Evolutionary conservation across 225 moss, liverwort and hornwort species (phyloP).

Genomic region (Polytrichum formosum): DNA sequence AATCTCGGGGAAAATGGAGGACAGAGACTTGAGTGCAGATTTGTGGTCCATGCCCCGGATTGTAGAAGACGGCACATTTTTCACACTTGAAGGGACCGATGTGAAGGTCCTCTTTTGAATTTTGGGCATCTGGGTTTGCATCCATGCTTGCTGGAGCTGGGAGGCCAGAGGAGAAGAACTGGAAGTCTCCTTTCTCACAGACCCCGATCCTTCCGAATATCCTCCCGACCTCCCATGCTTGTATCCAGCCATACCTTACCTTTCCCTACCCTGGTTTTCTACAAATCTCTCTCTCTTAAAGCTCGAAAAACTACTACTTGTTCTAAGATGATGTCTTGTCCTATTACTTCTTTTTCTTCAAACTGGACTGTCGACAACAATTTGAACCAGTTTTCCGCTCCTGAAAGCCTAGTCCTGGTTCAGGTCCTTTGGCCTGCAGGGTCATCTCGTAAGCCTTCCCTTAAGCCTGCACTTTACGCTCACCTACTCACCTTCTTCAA

Average conservation of each 20-base stretch:
- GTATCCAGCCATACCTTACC: slow-evolving; percentile 43
- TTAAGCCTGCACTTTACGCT: too few species aligned
- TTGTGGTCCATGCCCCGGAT: slow-evolving; percentile 1
- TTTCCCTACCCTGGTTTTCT: background rate
- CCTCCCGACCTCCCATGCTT: slow-evolving; percentile 40
- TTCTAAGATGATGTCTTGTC: too few species aligned
- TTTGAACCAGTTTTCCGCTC: too few species aligned
- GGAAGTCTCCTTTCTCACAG: slow-evolving; percentile 5
- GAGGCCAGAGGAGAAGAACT: slow-evolving; percentile 31
- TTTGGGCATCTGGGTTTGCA: slow-evolving; percentile 55
- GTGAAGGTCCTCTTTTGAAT: slow-evolving; percentile 30
- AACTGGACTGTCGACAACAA: too few species aligned
- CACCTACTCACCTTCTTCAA: too few species aligned
- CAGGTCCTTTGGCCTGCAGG: too few species aligned
- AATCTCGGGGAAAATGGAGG: slow-evolving; percentile 50
- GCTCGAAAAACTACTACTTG: too few species aligned
- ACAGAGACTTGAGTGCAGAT: slow-evolving; percentile 43
- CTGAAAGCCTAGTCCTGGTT: too few species aligned
- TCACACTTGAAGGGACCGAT: slow-evolving; percentile 2
- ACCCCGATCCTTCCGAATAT: slow-evolving; percentile 26
- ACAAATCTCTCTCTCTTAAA: too few species aligned
- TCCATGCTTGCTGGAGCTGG: slow-evolving; percentile 59
- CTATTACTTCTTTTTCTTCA: too few species aligned
- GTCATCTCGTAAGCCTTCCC: too few species aligned
- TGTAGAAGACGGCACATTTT: too few species aligned